Percentiles rank a stretch among this genome's conserved stretches.
These are phyloP conservation scores for Conoideocrella luteorostrata DNA, from an alignment of 2,329 filamentous ascomycete species.

Conservation along the genomic window DNA sequence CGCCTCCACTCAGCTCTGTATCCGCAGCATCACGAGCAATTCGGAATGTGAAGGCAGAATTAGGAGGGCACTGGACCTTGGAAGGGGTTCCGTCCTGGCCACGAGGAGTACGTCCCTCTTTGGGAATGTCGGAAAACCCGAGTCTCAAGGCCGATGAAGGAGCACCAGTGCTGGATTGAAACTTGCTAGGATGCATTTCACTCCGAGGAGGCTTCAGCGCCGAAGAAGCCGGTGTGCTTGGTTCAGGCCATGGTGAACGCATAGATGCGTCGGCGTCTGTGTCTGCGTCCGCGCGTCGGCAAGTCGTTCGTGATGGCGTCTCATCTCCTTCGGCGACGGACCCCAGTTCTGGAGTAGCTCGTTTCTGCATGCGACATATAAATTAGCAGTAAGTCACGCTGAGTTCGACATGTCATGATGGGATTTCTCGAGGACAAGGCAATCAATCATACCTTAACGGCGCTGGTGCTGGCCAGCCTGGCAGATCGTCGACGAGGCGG, in stretches of 20 bases:
- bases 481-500: conserved; percentile 38
- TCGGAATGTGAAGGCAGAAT: conserved; percentile 61
- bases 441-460: conserved; percentile 28
- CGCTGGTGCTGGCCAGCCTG: conserved; percentile 33
- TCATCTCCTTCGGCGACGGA: conserved; percentile 41
- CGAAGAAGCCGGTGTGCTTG: conserved; percentile 57
- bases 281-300: conserved; percentile 14
- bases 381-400: background rate
- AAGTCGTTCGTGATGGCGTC: conserved; percentile 20
- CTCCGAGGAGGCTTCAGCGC: conserved; percentile 63
- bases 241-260: conserved; percentile 31
- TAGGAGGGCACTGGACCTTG: conserved; percentile 44
- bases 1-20: conserved; percentile 53
- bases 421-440: conserved; percentile 8
- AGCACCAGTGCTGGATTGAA: conserved; percentile 67
- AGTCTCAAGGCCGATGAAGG: conserved; percentile 75
- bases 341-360: conserved; percentile 27
- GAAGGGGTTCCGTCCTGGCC: conserved; percentile 51
- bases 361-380: conserved; percentile 17
- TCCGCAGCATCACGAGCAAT: conserved; percentile 52
- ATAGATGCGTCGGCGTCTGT: conserved; percentile 18
- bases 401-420: background rate
- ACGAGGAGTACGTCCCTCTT: conserved; percentile 32
- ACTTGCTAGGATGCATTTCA: conserved; percentile 89
- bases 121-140: conserved; percentile 72